Percentiles rank a stretch among this genome's conserved stretches.
These are phyloP conservation scores for Colletotrichum shisoi DNA, from an alignment of 2,329 filamentous ascomycete genomes.

Conservation along the genomic window DNA sequence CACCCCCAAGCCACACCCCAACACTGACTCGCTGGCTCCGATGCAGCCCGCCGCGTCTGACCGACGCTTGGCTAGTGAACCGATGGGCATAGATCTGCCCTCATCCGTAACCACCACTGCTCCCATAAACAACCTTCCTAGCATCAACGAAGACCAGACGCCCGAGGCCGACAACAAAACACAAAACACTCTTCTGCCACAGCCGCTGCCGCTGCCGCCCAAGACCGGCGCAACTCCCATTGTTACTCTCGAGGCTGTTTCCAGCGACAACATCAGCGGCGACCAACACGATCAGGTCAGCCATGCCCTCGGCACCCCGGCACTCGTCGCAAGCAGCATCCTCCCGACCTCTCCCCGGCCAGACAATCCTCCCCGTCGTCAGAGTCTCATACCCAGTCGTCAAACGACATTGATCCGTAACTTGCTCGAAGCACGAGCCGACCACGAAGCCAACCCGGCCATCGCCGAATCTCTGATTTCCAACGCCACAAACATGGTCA, in stretches of 20 bases:
- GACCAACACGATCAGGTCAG: conserved; percentile 36
- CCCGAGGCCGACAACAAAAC: conserved; percentile 16
- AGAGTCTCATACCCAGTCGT: conserved; percentile 56
- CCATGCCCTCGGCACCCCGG: conserved; percentile 36
- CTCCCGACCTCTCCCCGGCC: conserved; percentile 41
- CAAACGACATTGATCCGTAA: conserved; percentile 60
- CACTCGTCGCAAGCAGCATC: conserved; percentile 28
- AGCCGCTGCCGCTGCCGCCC: conserved; percentile 5
- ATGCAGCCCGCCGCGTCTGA: conserved; percentile 37
- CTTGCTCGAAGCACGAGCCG: conserved; percentile 57
- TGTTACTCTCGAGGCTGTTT: conserved; percentile 19
- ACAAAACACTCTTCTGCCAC: conserved; percentile 7
- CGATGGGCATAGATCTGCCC: conserved; percentile 50
- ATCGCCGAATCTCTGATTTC: conserved; percentile 49
- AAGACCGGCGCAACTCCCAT: conserved; percentile 18
- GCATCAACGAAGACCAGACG: conserved; percentile 38
- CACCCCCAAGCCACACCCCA: conserved; percentile 33
- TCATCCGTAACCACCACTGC: conserved; percentile 44
- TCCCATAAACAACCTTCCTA: conserved; percentile 34
- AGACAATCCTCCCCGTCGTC: conserved; percentile 48
- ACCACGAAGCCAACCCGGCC: conserved; percentile 52
- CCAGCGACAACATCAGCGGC: conserved; percentile 19
- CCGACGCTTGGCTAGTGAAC: conserved; percentile 41
- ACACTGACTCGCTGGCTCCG: conserved; percentile 28
- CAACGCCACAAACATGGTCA: conserved; percentile 63